Conservation (phyloP, 768 basidiomycete genomes). For the Phlebiopsis gigantea region DNA sequence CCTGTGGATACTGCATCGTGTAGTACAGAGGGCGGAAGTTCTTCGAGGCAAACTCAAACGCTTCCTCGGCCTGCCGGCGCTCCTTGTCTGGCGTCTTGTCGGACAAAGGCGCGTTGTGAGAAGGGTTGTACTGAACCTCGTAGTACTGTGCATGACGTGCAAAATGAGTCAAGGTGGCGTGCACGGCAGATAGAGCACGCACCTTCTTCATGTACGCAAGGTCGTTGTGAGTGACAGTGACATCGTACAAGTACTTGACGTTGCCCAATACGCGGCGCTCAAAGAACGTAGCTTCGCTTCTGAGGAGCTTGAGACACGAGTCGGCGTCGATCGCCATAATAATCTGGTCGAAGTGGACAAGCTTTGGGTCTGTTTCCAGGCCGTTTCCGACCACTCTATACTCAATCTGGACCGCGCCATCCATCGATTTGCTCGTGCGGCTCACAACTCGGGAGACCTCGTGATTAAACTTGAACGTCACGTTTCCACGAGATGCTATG, state of each 20-base stretch:
- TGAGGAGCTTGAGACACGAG: conserved; percentile 36
- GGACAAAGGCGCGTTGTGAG: conserved; percentile 22
- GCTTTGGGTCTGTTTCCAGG: conserved; percentile 9
- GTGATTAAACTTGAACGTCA: conserved; percentile 23
- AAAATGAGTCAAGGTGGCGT: neutral
- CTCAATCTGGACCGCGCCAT: conserved; percentile 20
- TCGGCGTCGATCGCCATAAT: conserved; percentile 41
- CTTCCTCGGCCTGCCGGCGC: conserved; percentile 24
- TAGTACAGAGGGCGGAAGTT: conserved; percentile 42
- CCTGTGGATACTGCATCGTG: conserved; percentile 37
- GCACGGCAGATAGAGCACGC: neutral
- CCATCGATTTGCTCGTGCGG: conserved; percentile 15
- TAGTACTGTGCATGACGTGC: conserved; percentile 35
- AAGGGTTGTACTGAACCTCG: conserved; percentile 32
- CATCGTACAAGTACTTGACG: conserved; percentile 41
- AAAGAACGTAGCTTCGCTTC: conserved; percentile 31
- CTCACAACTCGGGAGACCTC: conserved; percentile 22
- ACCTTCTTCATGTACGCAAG: conserved; percentile 42
- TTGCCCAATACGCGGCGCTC: conserved; percentile 38
- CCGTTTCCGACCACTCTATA: conserved; percentile 13
- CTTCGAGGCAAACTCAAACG: conserved; percentile 31
- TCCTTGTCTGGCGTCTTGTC: conserved; percentile 19
- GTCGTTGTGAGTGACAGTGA: conserved; percentile 49
- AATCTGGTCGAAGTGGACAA: conserved; percentile 38
- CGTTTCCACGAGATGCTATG: conserved; percentile 20